Evolutionary conservation across 2,329 filamentous ascomycete species (phyloP).

Genomic region (Pyricularia pennisetigena): DNA sequence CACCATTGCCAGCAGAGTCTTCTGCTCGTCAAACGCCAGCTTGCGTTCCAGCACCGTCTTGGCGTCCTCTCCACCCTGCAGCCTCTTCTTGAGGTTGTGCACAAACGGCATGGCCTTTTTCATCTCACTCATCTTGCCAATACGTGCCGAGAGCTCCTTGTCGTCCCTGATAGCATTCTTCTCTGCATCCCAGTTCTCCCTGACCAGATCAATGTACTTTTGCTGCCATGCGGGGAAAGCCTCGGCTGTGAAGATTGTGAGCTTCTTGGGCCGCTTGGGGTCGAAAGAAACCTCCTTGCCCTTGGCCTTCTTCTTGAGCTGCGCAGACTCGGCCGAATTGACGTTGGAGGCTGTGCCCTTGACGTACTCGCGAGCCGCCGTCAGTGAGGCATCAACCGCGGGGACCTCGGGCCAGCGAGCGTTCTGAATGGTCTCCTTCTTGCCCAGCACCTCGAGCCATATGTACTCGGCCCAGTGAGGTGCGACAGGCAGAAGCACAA

Average conservation of each 20-base stretch:
- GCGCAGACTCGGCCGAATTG: slow-evolving; percentile 72
- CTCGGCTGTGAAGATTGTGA: slow-evolving; percentile 74
- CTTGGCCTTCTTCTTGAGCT: slow-evolving; percentile 85
- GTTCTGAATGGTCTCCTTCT: slow-evolving; percentile 66
- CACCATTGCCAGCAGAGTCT: slow-evolving; percentile 68
- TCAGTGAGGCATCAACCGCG: slow-evolving; percentile 54
- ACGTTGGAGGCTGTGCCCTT: slow-evolving; percentile 68
- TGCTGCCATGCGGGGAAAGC: slow-evolving; percentile 86
- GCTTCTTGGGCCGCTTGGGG: slow-evolving; percentile 82
- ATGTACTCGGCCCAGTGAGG: slow-evolving; percentile 94
- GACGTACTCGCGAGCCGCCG: slow-evolving; percentile 76
- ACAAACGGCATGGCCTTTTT: slow-evolving; percentile 99
- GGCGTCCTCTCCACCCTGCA: slow-evolving; percentile 59
- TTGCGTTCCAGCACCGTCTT: slow-evolving; percentile 70
- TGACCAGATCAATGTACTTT: slow-evolving; percentile 74
- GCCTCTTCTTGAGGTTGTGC: slow-evolving; percentile 73
- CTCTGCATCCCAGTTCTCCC: slow-evolving; percentile 54
- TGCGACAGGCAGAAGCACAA: slow-evolving; percentile 68
- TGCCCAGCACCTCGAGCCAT: slow-evolving; percentile 83
- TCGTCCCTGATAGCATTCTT: slow-evolving; percentile 57
- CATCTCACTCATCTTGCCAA: slow-evolving; percentile 78
- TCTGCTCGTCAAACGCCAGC: slow-evolving; percentile 76
- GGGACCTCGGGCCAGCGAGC: slow-evolving; percentile 66
- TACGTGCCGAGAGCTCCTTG: slow-evolving; percentile 67
- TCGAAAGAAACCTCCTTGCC: slow-evolving; percentile 81